Base-by-base conservation (phyloP, 2,329 filamentous ascomycete genomes). In the Sarocladium brachiariae region DNA sequence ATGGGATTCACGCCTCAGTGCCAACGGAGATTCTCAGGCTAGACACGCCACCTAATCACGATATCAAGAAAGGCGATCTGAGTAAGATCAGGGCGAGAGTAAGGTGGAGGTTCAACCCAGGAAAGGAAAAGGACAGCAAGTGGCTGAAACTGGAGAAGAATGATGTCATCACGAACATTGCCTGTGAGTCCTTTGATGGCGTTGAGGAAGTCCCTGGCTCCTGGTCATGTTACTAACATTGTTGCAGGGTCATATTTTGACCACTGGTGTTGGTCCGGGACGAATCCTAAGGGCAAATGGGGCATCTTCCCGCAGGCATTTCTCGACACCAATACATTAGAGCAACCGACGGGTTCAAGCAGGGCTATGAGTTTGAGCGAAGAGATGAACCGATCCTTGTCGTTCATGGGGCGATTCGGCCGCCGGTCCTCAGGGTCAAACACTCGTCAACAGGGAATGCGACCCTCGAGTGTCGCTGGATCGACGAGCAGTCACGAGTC, bases 111-210 rank as follows among this genome's bases (percentile, higher is more conserved):
- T 81, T 77, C 64, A 65, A 68, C 46, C 69, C 71, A 31, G 43
- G 43, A 2, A 74, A 71, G 55, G 64, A 68, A 19, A 69, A 70
- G 47, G 68, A 71, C 19, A 69, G 69, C 24, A 62, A 71, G 10
- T 81, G 78, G 78, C 65, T 81, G n/a, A 72, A 68, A 55, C 79
- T 87, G 59, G 81, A 84, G 25, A 84, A 83, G 60, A 80, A 80
- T 18, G 84, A 87, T 55, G 71, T 75, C 2, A 84, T 86, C 14
- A 81, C 74, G 55, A 88, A 84, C 65, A 88, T 80, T 21, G 68
- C 66, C 49, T 79, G 76, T 76, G 59, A 69, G 75, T 71, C 30
- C 6, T n/a, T n/a, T n/a, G n/a, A n/a, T n/a, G n/a, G n/a, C n/a
- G n/a, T n/a, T n/a, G n/a, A n/a, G n/a, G n/a, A n/a, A n/a, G n/a